Conservation (phyloP, 78 protist genomes). For the Dictyostelium capitatum region DNA sequence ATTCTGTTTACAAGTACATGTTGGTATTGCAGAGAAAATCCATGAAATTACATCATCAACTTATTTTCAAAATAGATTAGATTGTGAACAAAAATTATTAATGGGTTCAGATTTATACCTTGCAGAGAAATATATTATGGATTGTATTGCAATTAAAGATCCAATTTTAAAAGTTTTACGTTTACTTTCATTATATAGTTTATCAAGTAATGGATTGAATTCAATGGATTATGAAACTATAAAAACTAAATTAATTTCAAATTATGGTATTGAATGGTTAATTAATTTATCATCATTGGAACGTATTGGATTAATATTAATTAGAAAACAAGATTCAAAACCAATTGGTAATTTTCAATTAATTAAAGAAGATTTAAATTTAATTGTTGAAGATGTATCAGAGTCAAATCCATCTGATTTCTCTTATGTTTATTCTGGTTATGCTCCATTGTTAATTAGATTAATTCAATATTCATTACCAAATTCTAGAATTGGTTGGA, state of each 20-base stretch:
- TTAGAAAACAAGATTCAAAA: background rate
- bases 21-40: constrained; percentile 57
- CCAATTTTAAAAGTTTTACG: constrained; percentile 88
- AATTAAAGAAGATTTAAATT: constrained; percentile 38
- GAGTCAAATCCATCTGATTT: constrained; percentile 78
- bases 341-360: constrained; percentile 13
- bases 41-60: background rate
- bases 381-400: constrained; percentile 84
- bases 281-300: constrained; percentile 19
- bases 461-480: constrained; percentile 77
- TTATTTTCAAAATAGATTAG: constrained; percentile 63
- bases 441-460: constrained; percentile 91
- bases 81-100: constrained; percentile 72
- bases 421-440: constrained; percentile 87
- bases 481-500: constrained; percentile 14
- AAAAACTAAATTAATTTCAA: constrained; percentile 73
- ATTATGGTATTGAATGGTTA: constrained; percentile 6
- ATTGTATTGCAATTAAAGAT: constrained; percentile 71
- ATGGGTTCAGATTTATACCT: background rate
- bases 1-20: constrained; percentile 19
- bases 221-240: constrained; percentile 49
- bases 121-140: constrained; percentile 78
- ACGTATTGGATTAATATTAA: constrained; percentile 1
- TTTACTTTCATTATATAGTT: constrained; percentile 84
- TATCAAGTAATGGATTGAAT: constrained; percentile 82